Conservation (phyloP, 129 eudicot genomes). For the Kitagawia praeruptora region DNA sequence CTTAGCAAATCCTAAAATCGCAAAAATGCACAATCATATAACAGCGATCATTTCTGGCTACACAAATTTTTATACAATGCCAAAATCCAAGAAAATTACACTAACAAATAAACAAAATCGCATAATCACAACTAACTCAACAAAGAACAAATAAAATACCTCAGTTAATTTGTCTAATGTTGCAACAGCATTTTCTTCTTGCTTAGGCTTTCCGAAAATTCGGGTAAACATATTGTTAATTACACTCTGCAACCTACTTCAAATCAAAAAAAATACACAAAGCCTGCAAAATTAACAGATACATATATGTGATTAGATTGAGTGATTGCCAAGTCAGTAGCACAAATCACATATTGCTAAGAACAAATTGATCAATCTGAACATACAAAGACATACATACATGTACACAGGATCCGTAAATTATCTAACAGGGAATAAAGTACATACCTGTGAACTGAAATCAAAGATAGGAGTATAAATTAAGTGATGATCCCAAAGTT, state of each 20-base stretch:
- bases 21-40: neutral
- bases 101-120: no score
- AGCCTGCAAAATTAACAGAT: neutral
- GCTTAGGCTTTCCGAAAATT: slow-evolving; percentile 27
- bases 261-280: neutral
- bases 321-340: no score
- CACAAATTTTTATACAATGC: no score
- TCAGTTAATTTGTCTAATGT: slow-evolving; percentile 27
- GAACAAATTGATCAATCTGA: neutral
- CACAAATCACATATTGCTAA: neutral
- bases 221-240: slow-evolving; percentile 1
- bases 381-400: no score
- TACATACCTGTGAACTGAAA: neutral
- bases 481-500: neutral
- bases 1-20: neutral
- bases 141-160: neutral
- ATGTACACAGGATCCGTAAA: no score
- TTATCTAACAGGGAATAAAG: no score
- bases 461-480: no score
- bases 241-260: slow-evolving; percentile 1
- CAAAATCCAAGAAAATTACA: neutral
- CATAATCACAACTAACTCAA: neutral
- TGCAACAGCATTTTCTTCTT: slow-evolving; percentile 32
- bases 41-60: neutral
- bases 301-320: no score